A percentile compares a stretch with the other conserved stretches of the same genome.
These are phyloP conservation scores for Sicyos baderoa DNA, from an alignment of 306 rosid species.

Conservation along the genomic window DNA sequence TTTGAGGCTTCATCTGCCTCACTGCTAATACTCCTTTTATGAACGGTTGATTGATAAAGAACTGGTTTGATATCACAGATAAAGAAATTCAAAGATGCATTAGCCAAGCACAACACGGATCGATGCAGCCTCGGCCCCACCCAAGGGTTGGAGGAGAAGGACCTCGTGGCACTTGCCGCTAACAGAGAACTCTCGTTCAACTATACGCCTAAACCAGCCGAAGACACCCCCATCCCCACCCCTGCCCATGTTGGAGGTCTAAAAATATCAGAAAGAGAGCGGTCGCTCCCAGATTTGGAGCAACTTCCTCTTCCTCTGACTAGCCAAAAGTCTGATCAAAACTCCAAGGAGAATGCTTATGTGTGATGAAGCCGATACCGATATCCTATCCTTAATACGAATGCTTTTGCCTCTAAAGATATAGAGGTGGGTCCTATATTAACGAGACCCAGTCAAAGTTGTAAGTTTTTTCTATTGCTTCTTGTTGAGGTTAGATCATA, in stretches of 20 bases:
- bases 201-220: slow-evolving; percentile 49
- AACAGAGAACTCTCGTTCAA: slow-evolving; percentile 58
- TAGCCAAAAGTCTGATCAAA: slow-evolving; percentile 25
- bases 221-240: slow-evolving; percentile 24
- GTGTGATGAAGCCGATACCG: slow-evolving; percentile 35
- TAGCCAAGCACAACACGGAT: slow-evolving; percentile 71
- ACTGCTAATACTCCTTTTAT: neutral
- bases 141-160: slow-evolving; percentile 89
- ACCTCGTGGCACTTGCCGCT: slow-evolving; percentile 67
- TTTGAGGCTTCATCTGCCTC: neutral
- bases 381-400: neutral
- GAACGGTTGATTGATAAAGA: neutral
- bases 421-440: slow-evolving; percentile 9
- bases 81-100: slow-evolving; percentile 84
- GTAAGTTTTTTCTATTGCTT: neutral
- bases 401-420: neutral
- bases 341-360: slow-evolving; percentile 33
- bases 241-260: neutral
- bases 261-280: slow-evolving; percentile 8
- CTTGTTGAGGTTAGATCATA: neutral
- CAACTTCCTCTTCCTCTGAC: slow-evolving; percentile 23
- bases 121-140: slow-evolving; percentile 79
- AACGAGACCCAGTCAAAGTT: neutral
- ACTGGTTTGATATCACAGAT: slow-evolving; percentile 36
- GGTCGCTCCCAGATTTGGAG: neutral